These are phyloP conservation scores for Alternaria brassicicola DNA, from an alignment of 2,329 filamentous ascomycete genomes.

Conservation along the genomic window DNA sequence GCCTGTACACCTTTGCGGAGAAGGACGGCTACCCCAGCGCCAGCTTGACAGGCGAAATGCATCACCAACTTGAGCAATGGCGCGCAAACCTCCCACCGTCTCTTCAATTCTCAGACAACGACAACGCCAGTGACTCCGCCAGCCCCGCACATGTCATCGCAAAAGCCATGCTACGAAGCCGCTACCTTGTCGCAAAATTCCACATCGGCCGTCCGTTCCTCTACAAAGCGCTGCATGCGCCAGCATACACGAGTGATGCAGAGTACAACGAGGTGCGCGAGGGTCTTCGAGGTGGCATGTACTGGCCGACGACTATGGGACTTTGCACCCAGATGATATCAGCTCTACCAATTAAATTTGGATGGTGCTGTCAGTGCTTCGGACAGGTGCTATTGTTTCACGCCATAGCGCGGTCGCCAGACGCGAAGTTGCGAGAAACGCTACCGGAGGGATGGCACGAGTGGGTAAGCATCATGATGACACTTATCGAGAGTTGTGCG, in stretches of 20 bases:
- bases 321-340: slow-evolving; percentile 46
- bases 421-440: slow-evolving; percentile 38
- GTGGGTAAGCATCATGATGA: slow-evolving; percentile 47
- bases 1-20: slow-evolving; percentile 56
- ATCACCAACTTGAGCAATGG: slow-evolving; percentile 63
- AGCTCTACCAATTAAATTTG: slow-evolving; percentile 46
- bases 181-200: slow-evolving; percentile 48
- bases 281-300: slow-evolving; percentile 43
- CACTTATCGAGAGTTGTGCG: slow-evolving; percentile 41
- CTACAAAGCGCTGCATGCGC: slow-evolving; percentile 47
- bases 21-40: slow-evolving; percentile 52
- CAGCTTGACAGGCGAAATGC: slow-evolving; percentile 58
- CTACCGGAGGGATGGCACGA: slow-evolving; percentile 45
- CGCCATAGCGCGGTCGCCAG: slow-evolving; percentile 36
- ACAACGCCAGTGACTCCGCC: slow-evolving; percentile 34
- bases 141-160: slow-evolving; percentile 48
- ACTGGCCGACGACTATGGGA: slow-evolving; percentile 47
- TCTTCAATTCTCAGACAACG: slow-evolving; percentile 54
- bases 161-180: slow-evolving; percentile 48
- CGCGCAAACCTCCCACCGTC: slow-evolving; percentile 57
- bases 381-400: slow-evolving; percentile 46
- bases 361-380: slow-evolving; percentile 48
- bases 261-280: slow-evolving; percentile 42
- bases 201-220: slow-evolving; percentile 48
- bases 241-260: slow-evolving; percentile 34